Percentiles rank a stretch among this genome's conserved stretches.
These are phyloP conservation scores for Xylaria intraflava DNA, from an alignment of 495 filamentous ascomycete genomes.

Conservation along the genomic window DNA sequence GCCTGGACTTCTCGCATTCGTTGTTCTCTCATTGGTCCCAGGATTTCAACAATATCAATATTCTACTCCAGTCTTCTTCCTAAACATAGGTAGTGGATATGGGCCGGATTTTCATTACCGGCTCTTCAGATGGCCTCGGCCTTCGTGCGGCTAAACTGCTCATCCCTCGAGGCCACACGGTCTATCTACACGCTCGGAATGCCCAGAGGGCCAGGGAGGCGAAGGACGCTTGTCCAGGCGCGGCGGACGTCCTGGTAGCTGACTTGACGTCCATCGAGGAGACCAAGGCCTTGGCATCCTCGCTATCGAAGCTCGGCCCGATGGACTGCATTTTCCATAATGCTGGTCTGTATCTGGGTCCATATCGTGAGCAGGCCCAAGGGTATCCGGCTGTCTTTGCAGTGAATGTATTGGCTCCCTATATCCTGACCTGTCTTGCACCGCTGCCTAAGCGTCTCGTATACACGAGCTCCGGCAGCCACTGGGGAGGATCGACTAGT, in stretches of 20 bases:
- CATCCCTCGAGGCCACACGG: conserved; percentile 44
- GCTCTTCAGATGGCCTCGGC: conserved; percentile 45
- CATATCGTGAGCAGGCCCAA: conserved; percentile 33
- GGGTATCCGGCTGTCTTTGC: conserved; percentile 48
- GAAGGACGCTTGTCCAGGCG: conserved; percentile 39
- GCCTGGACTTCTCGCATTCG: too few relatives aligned
- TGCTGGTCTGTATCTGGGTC: conserved; percentile 39
- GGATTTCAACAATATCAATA: not conserved
- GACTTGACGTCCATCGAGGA: conserved; percentile 48
- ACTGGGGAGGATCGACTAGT: conserved; percentile 40
- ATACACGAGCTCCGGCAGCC: conserved; percentile 47
- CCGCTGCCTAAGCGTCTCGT: conserved; percentile 45
- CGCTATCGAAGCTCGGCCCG: conserved; percentile 42
- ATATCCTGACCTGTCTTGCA: conserved; percentile 50
- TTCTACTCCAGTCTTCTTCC: not conserved
- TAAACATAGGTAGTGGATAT: conserved; percentile 23
- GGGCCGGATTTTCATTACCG: conserved; percentile 52
- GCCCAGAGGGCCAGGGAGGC: conserved; percentile 40
- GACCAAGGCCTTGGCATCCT: conserved; percentile 45
- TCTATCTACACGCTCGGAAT: conserved; percentile 53
- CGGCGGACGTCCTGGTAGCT: conserved; percentile 42
- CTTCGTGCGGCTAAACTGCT: conserved; percentile 45
- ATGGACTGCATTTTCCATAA: conserved; percentile 57
- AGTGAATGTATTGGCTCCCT: conserved; percentile 53
- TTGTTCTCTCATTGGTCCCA: too few relatives aligned